A percentile compares a stretch with the other conserved stretches of the same genome.
Conservation (phyloP, 2,329 filamentous ascomycete species). For the Fusarium tupiense region DNA sequence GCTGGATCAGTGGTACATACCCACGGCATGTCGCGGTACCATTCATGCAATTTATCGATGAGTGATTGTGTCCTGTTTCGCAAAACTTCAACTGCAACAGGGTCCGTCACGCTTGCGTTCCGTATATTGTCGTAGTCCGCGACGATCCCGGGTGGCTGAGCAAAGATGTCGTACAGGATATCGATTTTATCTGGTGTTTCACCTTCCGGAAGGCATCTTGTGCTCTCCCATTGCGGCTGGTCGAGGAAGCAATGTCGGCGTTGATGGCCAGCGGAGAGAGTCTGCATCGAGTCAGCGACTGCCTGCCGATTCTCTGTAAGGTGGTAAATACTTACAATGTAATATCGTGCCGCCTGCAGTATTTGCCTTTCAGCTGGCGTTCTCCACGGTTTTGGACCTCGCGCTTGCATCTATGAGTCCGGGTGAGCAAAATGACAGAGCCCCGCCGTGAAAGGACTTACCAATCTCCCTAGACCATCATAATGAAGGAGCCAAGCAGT, state of each 20-base stretch:
- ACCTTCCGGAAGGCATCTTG: neutral
- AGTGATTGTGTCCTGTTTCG: neutral
- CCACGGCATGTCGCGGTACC: constrained; percentile 9
- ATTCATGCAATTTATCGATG: neutral
- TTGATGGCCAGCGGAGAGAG: constrained; percentile 23
- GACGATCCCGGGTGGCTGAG: constrained; percentile 1
- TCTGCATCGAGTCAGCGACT: neutral
- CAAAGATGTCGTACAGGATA: constrained; percentile 12
- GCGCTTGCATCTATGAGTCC: constrained; percentile 8
- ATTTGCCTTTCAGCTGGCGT: constrained; percentile 3
- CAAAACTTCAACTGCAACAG: neutral
- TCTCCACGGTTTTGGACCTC: constrained; percentile 5
- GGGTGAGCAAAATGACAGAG: neutral
- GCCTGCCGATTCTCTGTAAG: fast-evolving
- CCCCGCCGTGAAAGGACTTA: neutral
- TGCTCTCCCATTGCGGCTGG: constrained; percentile 22
- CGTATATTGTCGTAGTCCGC: constrained; percentile 3
- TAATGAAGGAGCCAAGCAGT: constrained; percentile 27
- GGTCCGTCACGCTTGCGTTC: neutral
- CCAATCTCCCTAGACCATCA: constrained; percentile 17
- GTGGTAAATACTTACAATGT: neutral
- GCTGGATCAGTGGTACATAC: neutral
- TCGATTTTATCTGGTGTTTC: neutral
- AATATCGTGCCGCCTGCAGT: constrained; percentile 11
- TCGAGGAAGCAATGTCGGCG: constrained; percentile 18